A percentile compares a stretch with the other conserved stretches of the same genome.
These are phyloP conservation scores for Silene conica DNA, from an alignment of 148 eudicot genomes.

Conservation along the genomic window DNA sequence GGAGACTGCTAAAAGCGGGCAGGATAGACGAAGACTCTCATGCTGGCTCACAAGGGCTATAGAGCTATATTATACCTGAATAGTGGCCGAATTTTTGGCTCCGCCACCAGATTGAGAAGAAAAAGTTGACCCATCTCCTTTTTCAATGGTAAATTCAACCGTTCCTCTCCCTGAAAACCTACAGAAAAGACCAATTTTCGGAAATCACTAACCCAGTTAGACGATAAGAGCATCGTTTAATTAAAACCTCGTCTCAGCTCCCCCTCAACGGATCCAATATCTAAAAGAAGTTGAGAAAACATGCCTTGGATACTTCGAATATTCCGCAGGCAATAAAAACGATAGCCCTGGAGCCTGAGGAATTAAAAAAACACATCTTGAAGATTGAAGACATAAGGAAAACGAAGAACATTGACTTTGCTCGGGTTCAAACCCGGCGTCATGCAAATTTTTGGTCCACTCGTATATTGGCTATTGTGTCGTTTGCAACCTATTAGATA, in stretches of 20 bases:
- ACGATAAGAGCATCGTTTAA: not conserved
- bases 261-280: not conserved
- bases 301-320: slow-evolving; percentile 80
- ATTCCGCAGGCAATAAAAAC: slow-evolving; percentile 82
- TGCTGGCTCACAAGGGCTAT: not conserved
- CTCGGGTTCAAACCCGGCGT: no score
- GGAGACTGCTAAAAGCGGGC: no score
- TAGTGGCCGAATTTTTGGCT: slow-evolving; percentile 55
- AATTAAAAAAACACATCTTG: slow-evolving; percentile 16
- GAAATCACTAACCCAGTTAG: not conserved
- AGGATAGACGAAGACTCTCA: not conserved
- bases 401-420: no score
- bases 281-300: slow-evolving; percentile 21
- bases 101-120: slow-evolving; percentile 76
- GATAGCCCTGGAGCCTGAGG: slow-evolving; percentile 95
- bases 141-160: slow-evolving; percentile 73
- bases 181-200: slow-evolving; percentile 6
- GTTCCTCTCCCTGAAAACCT: slow-evolving; percentile 81
- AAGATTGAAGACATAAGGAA: no score
- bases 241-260: not conserved
- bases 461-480: no score
- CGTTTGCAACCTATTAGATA: no score
- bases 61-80: slow-evolving; percentile 46
- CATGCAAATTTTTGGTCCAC: no score
- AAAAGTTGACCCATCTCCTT: slow-evolving; percentile 80